phyloP scores from a whole-genome alignment of 352 stramenopile genomes.

The Phytophthora rubi region DNA sequence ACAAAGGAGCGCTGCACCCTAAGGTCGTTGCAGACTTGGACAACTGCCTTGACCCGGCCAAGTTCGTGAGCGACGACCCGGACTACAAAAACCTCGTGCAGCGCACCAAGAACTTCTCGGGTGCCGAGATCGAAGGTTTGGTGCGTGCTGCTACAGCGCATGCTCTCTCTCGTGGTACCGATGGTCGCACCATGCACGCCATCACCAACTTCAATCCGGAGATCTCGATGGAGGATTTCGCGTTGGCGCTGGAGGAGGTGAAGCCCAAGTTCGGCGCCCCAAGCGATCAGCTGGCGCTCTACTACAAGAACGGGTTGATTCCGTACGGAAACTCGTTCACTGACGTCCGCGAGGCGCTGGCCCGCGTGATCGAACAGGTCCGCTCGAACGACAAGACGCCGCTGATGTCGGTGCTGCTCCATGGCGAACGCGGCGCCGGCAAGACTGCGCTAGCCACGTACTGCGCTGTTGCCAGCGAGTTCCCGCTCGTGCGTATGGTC shows the following conservation, averaged over 20 bases:
- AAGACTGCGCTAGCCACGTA: slow-evolving; percentile 99
- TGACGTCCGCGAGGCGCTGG: slow-evolving; percentile 91
- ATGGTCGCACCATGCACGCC: slow-evolving; percentile 86
- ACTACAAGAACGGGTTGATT: slow-evolving; percentile 97
- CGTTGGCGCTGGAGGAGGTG: slow-evolving; percentile 94
- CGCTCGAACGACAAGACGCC: slow-evolving; percentile 95
- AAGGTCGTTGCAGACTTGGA: slow-evolving; percentile 82
- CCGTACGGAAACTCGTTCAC: slow-evolving; percentile 96
- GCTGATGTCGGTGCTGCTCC: slow-evolving; percentile 97
- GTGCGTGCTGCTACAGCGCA: slow-evolving; percentile 94
- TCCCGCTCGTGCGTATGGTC: slow-evolving; percentile 98
- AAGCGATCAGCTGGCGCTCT: slow-evolving; percentile 94
- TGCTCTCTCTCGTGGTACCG: slow-evolving; percentile 80
- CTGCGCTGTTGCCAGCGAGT: slow-evolving; percentile 95
- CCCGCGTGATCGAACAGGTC: slow-evolving; percentile 95
- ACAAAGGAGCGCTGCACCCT: slow-evolving; percentile 75
- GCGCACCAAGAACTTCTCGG: slow-evolving; percentile 99
- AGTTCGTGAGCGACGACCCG: slow-evolving; percentile 66
- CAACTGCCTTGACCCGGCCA: slow-evolving; percentile 71
- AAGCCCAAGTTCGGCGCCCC: slow-evolving; percentile 97
- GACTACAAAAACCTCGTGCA: slow-evolving; percentile 93
- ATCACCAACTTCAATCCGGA: slow-evolving; percentile 81
- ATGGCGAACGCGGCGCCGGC: slow-evolving; percentile 92
- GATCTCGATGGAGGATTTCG: slow-evolving; percentile 94
- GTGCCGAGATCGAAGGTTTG: slow-evolving; percentile 98